Percentiles rank a stretch among this genome's conserved stretches.
Conservation (phyloP, 352 stramenopile genomes). For the Pythium utonaiense region DNA sequence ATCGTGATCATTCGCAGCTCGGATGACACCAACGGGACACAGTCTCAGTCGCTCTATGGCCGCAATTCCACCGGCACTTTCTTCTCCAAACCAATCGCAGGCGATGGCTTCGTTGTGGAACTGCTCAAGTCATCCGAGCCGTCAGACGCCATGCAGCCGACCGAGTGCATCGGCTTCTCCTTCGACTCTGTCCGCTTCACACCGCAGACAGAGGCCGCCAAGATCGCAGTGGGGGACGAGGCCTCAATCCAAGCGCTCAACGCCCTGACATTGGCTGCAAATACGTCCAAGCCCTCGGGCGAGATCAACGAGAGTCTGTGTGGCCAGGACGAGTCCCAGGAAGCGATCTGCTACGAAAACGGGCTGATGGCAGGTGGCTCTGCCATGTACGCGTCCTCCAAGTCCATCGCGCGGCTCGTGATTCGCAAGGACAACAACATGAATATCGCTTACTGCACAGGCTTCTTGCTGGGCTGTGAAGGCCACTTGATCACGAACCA, state of each 20-base stretch:
- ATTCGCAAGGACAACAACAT: slow-evolving; percentile 65
- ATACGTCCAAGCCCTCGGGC: not conserved
- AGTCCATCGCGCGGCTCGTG: slow-evolving; percentile 52
- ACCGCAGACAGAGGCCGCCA: slow-evolving; percentile 28
- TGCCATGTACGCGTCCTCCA: slow-evolving; percentile 43
- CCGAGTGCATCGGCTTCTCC: slow-evolving; percentile 47
- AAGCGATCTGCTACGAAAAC: slow-evolving; percentile 53
- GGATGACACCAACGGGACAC: slow-evolving; percentile 19
- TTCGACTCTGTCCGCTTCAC: slow-evolving; percentile 48
- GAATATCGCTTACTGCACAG: slow-evolving; percentile 64
- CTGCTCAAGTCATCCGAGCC: slow-evolving; percentile 28
- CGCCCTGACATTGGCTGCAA: not conserved
- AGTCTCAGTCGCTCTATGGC: slow-evolving; percentile 27
- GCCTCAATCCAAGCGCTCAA: slow-evolving; percentile 13
- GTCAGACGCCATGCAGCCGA: not conserved
- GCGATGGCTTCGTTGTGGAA: slow-evolving; percentile 43
- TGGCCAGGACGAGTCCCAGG: slow-evolving; percentile 59
- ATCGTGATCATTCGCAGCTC: slow-evolving; percentile 36
- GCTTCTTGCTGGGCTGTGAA: slow-evolving; percentile 68
- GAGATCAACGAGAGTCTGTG: slow-evolving; percentile 63
- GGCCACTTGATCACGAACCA: slow-evolving; percentile 80
- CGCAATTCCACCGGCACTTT: slow-evolving; percentile 54
- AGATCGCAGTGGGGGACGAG: slow-evolving; percentile 14
- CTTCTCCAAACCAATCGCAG: slow-evolving; percentile 44
- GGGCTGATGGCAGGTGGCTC: slow-evolving; percentile 20